These are phyloP conservation scores for Lactarius tabidus DNA, from an alignment of 768 basidiomycete species.

Conservation along the genomic window DNA sequence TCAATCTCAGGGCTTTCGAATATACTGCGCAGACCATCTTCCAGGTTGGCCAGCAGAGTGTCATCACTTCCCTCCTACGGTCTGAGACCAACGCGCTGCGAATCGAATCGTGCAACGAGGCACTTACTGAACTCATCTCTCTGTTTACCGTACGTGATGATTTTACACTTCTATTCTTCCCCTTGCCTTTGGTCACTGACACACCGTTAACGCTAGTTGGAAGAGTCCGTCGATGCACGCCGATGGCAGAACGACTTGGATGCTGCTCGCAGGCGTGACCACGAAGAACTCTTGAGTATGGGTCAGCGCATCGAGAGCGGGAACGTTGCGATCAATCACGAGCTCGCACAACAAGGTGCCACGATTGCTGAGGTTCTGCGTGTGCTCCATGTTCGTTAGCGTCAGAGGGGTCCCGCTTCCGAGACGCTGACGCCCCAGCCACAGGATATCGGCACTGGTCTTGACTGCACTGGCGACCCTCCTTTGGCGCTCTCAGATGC, in stretches of 20 bases:
- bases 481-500: background rate
- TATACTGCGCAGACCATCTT: constrained; percentile 16
- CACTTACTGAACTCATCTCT: constrained; percentile 20
- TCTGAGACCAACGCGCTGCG: constrained; percentile 19
- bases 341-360: constrained; percentile 24
- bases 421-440: background rate
- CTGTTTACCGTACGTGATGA: constrained; percentile 24
- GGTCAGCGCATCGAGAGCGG: constrained; percentile 20
- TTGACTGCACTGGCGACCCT: background rate
- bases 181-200: background rate
- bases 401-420: background rate
- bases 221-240: constrained; percentile 19
- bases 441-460: background rate
- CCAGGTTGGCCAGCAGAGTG: constrained; percentile 23
- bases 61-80: constrained; percentile 20
- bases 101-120: constrained; percentile 24
- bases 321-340: constrained; percentile 19
- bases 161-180: background rate
- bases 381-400: constrained; percentile 17
- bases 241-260: constrained; percentile 21
- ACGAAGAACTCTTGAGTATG: constrained; percentile 18
- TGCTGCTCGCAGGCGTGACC: constrained; percentile 18
- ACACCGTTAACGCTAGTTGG: constrained; percentile 6
- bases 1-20: constrained; percentile 18
- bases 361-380: constrained; percentile 20